Conservation (phyloP, 2,329 filamentous ascomycete genomes). For the Domatiomyces catenatus region DNA sequence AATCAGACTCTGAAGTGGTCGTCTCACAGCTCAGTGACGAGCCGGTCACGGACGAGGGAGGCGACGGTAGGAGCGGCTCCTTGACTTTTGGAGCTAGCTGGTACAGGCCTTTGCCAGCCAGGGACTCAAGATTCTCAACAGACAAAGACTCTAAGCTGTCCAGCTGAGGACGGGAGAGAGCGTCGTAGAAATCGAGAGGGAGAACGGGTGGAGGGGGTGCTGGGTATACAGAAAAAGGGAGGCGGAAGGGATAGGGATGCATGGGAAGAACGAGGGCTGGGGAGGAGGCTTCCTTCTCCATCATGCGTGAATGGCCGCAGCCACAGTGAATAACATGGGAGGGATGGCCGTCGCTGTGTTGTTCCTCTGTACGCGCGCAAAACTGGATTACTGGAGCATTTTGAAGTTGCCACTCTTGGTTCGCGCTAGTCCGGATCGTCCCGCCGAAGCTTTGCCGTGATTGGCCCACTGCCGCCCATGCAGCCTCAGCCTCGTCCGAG, state of each 20-base stretch:
- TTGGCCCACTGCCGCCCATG: neutral
- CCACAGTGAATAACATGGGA: neutral
- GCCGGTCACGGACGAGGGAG: neutral
- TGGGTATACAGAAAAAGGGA: neutral
- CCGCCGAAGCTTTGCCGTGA: neutral
- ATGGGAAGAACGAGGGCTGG: no score
- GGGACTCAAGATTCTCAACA: neutral
- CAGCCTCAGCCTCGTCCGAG: neutral
- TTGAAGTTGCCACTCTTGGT: neutral
- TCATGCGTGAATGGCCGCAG: neutral
- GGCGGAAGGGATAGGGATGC: neutral
- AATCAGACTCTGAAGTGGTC: neutral
- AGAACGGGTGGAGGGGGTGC: neutral
- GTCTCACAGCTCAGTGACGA: neutral
- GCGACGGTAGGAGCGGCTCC: neutral
- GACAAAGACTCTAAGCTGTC: no score
- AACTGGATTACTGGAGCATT: neutral
- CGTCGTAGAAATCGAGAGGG: neutral
- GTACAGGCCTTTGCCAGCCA: neutral
- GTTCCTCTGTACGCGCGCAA: neutral
- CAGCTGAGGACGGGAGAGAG: no score
- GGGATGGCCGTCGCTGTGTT: neutral
- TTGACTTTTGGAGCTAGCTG: neutral
- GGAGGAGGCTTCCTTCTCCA: neutral
- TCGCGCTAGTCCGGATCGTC: neutral